Percentiles rank a stretch among this genome's conserved stretches.
These are phyloP conservation scores for Cryptosporidium viatorum DNA, from an alignment of 169 alveolate species.

Conservation along the genomic window DNA sequence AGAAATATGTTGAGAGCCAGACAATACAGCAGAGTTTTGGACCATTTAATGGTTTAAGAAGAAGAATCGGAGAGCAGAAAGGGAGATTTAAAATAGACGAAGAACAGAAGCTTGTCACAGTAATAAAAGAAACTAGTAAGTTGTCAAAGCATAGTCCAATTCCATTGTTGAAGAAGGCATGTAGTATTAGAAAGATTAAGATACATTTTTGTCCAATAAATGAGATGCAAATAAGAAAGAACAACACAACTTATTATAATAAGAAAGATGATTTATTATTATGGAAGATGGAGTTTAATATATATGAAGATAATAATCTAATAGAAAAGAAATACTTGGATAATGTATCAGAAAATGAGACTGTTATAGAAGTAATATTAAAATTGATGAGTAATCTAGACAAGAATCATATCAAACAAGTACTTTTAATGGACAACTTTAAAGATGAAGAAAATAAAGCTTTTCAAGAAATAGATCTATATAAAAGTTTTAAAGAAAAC, in stretches of 20 bases:
- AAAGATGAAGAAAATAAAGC: neutral
- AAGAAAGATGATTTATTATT: slow-evolving; percentile 27
- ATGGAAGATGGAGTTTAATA: slow-evolving; percentile 53
- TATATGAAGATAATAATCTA: neutral
- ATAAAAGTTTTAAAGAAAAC: slow-evolving; percentile 43
- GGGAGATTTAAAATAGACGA: neutral
- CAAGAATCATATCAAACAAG: neutral
- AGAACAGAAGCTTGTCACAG: neutral
- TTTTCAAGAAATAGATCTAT: slow-evolving; percentile 11
- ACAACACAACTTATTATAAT: slow-evolving; percentile 48
- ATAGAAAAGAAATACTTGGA: slow-evolving; percentile 7
- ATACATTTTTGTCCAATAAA: slow-evolving; percentile 57
- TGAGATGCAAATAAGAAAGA: slow-evolving; percentile 62
- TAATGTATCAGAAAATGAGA: slow-evolving; percentile 27
- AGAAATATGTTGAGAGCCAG: neutral
- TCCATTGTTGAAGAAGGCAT: slow-evolving; percentile 51
- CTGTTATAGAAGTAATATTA: neutral
- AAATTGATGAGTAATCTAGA: neutral
- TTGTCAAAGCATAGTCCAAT: slow-evolving; percentile 20
- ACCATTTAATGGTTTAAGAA: neutral
- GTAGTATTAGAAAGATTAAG: slow-evolving; percentile 34
- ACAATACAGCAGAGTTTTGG: neutral
- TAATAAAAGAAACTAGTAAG: slow-evolving; percentile 11
- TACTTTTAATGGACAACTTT: neutral
- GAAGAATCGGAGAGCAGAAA: neutral